Conservation (phyloP, 805 yeast genomes). For the Myxozyma vanderwaltii region DNA sequence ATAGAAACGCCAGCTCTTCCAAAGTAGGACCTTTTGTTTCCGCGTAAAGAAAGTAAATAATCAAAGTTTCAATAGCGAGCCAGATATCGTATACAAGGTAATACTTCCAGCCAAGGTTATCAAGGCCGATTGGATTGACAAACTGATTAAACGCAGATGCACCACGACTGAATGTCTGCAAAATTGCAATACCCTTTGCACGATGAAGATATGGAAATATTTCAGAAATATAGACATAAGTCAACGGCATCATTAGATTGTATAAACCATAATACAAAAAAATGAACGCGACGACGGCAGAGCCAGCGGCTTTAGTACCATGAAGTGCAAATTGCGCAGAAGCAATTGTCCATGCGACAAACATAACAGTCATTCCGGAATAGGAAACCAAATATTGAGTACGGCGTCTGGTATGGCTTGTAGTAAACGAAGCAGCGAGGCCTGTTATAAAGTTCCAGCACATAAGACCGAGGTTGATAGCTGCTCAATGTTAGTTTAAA, state of each 20-base stretch:
- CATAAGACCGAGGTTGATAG: conserved; percentile 56
- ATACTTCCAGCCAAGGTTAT: conserved; percentile 49
- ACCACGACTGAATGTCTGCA: conserved; percentile 32
- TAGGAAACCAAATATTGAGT: conserved; percentile 40
- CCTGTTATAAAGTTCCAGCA: conserved; percentile 49
- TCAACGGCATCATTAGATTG: conserved; percentile 19
- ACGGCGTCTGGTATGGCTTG: conserved; percentile 37
- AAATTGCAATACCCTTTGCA: conserved; percentile 48
- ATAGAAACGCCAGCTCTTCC: conserved; percentile 55
- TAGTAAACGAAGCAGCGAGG: conserved; percentile 38
- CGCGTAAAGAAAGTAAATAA: conserved; percentile 45
- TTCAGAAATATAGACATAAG: conserved; percentile 35
- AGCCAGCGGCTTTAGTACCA: conserved; percentile 4
- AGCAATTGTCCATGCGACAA: conserved; percentile 34
- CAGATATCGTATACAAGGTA: conserved; percentile 44
- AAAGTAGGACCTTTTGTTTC: conserved; percentile 50
- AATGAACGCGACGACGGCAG: conserved; percentile 25
- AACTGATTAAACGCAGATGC: conserved; percentile 41
- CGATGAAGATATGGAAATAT: conserved; percentile 41
- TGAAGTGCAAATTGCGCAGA: conserved; percentile 1
- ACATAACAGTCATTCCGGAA: conserved; percentile 42
- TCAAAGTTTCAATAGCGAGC: conserved; percentile 13
- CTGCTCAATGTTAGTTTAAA: conserved; percentile 38
- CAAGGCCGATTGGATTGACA: conserved; percentile 48
- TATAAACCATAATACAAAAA: conserved; percentile 28